Base-by-base conservation (phyloP, 2,329 filamentous ascomycete genomes). In the Aplosporella prunicola region DNA sequence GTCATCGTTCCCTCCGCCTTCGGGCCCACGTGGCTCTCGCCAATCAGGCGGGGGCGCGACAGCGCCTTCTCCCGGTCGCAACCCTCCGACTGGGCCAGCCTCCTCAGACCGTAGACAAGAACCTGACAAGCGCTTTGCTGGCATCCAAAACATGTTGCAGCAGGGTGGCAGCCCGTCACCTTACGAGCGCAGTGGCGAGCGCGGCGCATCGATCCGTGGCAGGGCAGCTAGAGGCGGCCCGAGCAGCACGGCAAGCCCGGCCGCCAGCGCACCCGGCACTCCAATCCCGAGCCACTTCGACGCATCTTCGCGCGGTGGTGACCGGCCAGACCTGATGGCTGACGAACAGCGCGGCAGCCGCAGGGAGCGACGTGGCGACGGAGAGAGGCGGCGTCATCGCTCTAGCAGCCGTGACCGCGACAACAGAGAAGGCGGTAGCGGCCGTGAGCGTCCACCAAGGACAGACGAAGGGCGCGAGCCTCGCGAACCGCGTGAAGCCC, bases 1-100 rank as follows among this genome's bases (percentile, higher is more conserved):
- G 5, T 32, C 29, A 13, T 37, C 24, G 13, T 36, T 36, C 17
- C 39, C 34, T 17, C 39, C 51, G 27, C 56, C 57, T 26, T 59
- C 54, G 35, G 58, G 58, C 13, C 58, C 58, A 17, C 55, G 58
- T 10, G 47, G 49, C 22, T 47, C 48, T 9, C 23, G 32, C 9
- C 37, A 35, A 20, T 35, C 32, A 5, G 17, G 8, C 25, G 34
- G 23, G 5, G 14, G 23, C 13, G 9, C 33, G 9, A 42, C 48
- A 8, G 46, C 53, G 10, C 49, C 53, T 3, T 56, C 56, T 14
- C 44, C 52, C 4, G 43, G 47, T 5, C 51, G 56, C 22, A 47
- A 49, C 2, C 50, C 55, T 29, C 57, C 57, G 2, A 58, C 55
- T 8, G 57, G 57, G 1, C 57, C 58, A 7, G 39, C 39, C 5